These are phyloP conservation scores for Colletotrichum abscissum DNA, from an alignment of 2,329 filamentous ascomycete genomes.

Conservation along the genomic window DNA sequence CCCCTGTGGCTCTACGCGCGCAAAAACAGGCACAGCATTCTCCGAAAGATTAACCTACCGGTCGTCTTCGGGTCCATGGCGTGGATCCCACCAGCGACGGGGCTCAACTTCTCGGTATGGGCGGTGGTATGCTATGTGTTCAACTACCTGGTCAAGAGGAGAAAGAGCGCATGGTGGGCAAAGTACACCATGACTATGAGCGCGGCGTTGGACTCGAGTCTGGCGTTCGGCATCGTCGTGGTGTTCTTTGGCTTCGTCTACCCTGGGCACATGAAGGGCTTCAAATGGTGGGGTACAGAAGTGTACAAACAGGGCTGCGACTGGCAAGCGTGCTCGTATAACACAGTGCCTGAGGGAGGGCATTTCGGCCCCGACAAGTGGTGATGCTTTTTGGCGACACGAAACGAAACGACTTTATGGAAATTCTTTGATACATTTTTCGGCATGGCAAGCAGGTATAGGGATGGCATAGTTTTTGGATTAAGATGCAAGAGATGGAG, in stretches of 20 bases:
- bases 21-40: conserved; percentile 67
- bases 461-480: conserved; percentile 5
- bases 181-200: conserved; percentile 93
- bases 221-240: conserved; percentile 84
- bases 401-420: conserved; percentile 21
- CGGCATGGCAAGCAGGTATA: conserved; percentile 21
- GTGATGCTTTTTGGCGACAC: conserved; percentile 48
- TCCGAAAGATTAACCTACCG: conserved; percentile 83
- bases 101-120: conserved; percentile 91
- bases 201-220: conserved; percentile 83
- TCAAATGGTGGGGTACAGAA: conserved; percentile 91
- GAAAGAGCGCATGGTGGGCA: conserved; percentile 83
- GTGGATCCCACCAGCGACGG: conserved; percentile 89
- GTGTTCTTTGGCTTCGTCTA: conserved; percentile 91
- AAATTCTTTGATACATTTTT: background rate
- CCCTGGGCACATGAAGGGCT: conserved; percentile 77
- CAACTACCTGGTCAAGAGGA: conserved; percentile 79
- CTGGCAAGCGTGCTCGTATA: conserved; percentile 83
- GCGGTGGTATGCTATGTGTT: conserved; percentile 86
- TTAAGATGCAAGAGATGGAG: conserved; percentile 1
- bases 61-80: conserved; percentile 85
- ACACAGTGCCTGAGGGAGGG: conserved; percentile 69
- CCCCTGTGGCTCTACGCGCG: conserved; percentile 78
- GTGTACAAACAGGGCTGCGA: conserved; percentile 87
- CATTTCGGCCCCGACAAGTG: conserved; percentile 74